phyloP scores from a whole-genome alignment of 805 yeast genomes.

The Yarrowia deformans region DNA sequence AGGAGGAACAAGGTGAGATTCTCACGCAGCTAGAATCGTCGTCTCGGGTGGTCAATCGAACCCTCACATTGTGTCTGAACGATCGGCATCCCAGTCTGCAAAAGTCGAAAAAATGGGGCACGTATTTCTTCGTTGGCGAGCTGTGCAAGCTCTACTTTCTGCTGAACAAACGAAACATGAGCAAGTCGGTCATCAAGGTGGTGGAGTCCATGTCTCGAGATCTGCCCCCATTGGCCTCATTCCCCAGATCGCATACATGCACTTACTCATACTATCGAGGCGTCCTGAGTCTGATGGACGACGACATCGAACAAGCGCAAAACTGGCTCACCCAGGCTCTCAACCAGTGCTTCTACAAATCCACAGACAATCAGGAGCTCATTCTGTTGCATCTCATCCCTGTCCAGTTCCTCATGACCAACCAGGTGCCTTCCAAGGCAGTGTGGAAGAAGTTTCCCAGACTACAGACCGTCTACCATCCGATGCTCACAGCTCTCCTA shows the following conservation, averaged over 20 bases:
- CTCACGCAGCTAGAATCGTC: constrained; percentile 56
- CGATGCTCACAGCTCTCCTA: constrained; percentile 58
- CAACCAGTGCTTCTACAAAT: constrained; percentile 47
- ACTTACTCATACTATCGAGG: constrained; percentile 75
- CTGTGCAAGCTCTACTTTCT: constrained; percentile 72
- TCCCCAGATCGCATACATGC: constrained; percentile 62
- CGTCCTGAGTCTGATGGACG: constrained; percentile 68
- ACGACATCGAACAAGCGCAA: constrained; percentile 62
- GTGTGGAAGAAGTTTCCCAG: constrained; percentile 56
- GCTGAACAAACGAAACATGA: constrained; percentile 71
- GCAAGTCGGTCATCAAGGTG: constrained; percentile 76
- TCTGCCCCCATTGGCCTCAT: constrained; percentile 58
- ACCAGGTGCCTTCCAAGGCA: constrained; percentile 56
- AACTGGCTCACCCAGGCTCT: constrained; percentile 62
- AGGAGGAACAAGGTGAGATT: constrained; percentile 12
- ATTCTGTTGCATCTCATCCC: constrained; percentile 72
- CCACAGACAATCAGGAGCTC: constrained; percentile 51
- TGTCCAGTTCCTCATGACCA: constrained; percentile 50
- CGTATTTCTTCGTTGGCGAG: constrained; percentile 73
- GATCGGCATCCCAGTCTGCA: constrained; percentile 67
- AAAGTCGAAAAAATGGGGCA: constrained; percentile 64
- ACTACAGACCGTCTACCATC: constrained; percentile 55
- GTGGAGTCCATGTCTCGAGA: constrained; percentile 59
- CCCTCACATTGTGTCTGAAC: constrained; percentile 78
- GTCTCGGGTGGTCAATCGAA: constrained; percentile 70